Conservation (phyloP, 2,329 filamentous ascomycete species). For the Pyricularia pennisetigena region DNA sequence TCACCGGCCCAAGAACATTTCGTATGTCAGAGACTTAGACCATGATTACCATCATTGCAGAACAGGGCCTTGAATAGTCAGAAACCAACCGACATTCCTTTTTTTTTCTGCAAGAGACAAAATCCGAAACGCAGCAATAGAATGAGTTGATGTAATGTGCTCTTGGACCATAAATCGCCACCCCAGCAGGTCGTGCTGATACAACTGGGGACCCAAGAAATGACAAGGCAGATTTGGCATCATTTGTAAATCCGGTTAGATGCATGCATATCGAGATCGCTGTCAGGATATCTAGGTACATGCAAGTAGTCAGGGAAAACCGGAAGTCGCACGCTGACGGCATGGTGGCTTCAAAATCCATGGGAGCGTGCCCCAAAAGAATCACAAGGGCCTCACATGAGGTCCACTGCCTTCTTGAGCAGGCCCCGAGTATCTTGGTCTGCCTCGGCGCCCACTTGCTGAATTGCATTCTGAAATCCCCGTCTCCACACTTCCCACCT, state of each 20-base stretch:
- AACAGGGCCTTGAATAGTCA: background rate
- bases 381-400: background rate
- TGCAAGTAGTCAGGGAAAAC: background rate
- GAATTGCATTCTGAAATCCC: constrained; percentile 9
- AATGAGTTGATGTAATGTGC: too few species aligned
- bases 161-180: too few species aligned
- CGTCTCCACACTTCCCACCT: constrained; percentile 16
- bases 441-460: background rate
- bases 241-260: background rate
- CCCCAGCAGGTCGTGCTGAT: too few species aligned
- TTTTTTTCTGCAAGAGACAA: too few species aligned
- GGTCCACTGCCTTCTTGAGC: background rate
- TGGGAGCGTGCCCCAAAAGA: background rate
- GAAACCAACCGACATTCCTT: too few species aligned
- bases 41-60: background rate
- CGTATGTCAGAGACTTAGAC: background rate
- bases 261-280: background rate
- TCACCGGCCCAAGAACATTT: background rate
- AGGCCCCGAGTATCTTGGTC: background rate
- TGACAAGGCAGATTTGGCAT: too few species aligned
- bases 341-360: too few species aligned
- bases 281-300: background rate
- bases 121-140: too few species aligned
- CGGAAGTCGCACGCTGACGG: too few species aligned
- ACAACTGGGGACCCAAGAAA: too few species aligned